Base-by-base conservation (phyloP, 306 rosid species). In the Comarum palustre region DNA sequence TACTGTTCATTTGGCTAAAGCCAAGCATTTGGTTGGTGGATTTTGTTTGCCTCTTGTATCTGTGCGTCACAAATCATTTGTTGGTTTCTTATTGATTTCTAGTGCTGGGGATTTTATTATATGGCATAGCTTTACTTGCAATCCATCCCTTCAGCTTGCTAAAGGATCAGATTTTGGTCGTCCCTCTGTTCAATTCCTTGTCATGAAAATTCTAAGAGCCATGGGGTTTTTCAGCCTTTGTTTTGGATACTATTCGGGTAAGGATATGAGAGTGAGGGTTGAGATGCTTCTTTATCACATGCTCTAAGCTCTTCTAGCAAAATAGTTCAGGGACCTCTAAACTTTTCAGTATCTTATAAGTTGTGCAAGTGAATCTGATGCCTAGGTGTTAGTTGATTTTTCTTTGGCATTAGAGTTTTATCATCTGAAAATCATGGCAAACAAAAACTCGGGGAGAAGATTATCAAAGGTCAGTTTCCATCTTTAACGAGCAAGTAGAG, bases 351-450 rank as follows among this genome's bases (percentile, higher is more conserved):
- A 32, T 8, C 22, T 76, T 36, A 14, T 68, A 1, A 63, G 59
- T 60, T 55, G 80, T 77, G 54, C 71, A 66, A 51, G 46, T 54
- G 69, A 72, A 52, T 51, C 25, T 54, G 73, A 72, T 43, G 62
- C 60, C 60, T 20, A 68, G 39, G 42, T 29, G 57, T 11, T 2
- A 36, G n/a, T 76, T 32, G 62, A 25, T 69, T n/a, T 76, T 69
- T 17, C 74, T 76, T 76, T 76, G 25, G 62, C 51, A 68, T 67
- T 4, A 22, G 36, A 19, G 50, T 20, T 48, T 29, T 47, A 29
- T 63, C 27, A 12, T 69, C 63, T 34, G 74, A 69, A 54, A 20
- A 11, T 70, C 10, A 4, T 8, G 16, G 8, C 19, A 52, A 58
- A 20, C 39, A 46, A 13, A 47, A 15, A 1, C 0, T 5, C 2